Base-by-base conservation (phyloP, 202 grass and related monocot species). In the Zoysia matrella region DNA sequence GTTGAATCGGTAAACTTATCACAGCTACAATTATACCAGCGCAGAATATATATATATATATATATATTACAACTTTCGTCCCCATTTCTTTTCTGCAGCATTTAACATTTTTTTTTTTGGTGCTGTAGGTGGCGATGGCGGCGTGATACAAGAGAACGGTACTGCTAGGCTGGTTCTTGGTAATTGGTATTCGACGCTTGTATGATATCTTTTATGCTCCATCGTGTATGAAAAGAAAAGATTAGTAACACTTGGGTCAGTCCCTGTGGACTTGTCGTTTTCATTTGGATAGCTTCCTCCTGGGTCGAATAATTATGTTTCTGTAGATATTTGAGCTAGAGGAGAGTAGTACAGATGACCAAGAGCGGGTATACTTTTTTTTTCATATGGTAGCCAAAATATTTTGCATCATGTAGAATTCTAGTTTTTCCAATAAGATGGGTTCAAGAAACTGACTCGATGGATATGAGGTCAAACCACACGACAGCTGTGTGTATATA, bases 61-160 rank as follows among this genome's bases (percentile, higher is more conserved):
- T 44, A 66, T 67, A 39, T 66, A 78, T 51, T 69, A 16, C 9
- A 69, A 22, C 44, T 73, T 47, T 67, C 67, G 40, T 60, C 67
- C 1, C 30, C 30, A 46, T 66, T 57, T 72, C 12, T 78, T 82
- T 67, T 45, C 3, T 68, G 6, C 1, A 3, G 7, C 71, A 47
- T 48, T 52, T 91, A 71, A 90, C 68, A 77, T 48, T 14, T 62
- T 79, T 79, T 12, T 73, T 83, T 83, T 63, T 86, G 30, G 30
- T 70, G 4, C 51, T 93, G 76, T 83, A 98, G 96, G 89, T 75
- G 65, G 80, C 94, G 92, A 72, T 95, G 96, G 87, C 89, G 62
- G 74, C 65, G 75, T 15, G 87, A 82, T 76, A 98, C 89, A 60
- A 90, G 96, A 79, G 92, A 95, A 81, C 96, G 90, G 75, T 73